Evolutionary conservation across 140 eudicot genomes (phyloP).

Genomic region (Erigeron philadelphicus): DNA sequence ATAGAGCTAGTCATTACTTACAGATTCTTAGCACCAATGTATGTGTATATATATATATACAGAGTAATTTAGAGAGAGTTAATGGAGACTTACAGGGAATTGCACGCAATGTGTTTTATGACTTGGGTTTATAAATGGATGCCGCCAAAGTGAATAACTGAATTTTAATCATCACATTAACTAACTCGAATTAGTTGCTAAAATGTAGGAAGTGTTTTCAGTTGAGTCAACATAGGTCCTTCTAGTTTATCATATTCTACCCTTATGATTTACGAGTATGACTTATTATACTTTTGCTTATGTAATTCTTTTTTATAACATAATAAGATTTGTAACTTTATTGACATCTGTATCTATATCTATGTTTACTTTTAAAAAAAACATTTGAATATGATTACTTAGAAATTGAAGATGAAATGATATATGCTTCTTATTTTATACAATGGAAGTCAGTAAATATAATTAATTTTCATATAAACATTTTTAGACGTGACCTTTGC

Average conservation of each 20-base stretch:
- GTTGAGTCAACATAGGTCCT: neutral
- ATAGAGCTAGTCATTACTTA: neutral
- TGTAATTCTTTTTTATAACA: too few relatives aligned
- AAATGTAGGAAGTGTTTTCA: neutral
- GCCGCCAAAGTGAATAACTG: neutral
- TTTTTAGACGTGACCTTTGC: too few relatives aligned
- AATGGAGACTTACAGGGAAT: neutral
- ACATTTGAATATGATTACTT: too few relatives aligned
- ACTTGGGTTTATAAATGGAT: neutral
- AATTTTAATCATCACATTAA: neutral
- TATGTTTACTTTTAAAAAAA: too few relatives aligned
- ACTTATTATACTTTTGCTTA: too few relatives aligned
- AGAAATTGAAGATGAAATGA: too few relatives aligned
- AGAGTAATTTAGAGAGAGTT: neutral
- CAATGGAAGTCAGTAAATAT: too few relatives aligned
- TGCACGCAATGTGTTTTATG: neutral
- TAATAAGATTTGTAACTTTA: too few relatives aligned
- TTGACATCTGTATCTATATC: too few relatives aligned
- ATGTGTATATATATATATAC: neutral
- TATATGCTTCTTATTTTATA: too few relatives aligned
- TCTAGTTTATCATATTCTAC: neutral
- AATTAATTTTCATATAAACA: too few relatives aligned
- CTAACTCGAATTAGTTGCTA: neutral
- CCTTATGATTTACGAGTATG: neutral
- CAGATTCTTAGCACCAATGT: too few relatives aligned